Evolutionary conservation across 1,139 yeast genomes (phyloP), one percentile per base, ranked within the genome.

Genomic region (Candida freyschussii): DNA sequence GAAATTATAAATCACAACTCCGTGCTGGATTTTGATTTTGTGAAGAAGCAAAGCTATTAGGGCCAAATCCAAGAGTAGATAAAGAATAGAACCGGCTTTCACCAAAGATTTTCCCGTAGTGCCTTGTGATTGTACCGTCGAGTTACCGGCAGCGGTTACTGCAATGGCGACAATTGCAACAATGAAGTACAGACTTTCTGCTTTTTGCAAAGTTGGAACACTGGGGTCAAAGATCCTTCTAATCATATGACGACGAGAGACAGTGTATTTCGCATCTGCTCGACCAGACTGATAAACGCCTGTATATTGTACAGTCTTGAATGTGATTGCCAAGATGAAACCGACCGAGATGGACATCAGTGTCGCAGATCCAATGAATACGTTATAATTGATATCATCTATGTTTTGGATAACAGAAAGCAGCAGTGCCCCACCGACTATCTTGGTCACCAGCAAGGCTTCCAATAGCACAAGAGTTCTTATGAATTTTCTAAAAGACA

Each of bases 361-460:
- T 7, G 22, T 29, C 11, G 26, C 2, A 12, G 27, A 17, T 10
- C 30, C 36, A 22, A 33, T 28, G 15, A 17, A 26, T 18, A 33
- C 6, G 26, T 32, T 25, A 9, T 18, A 11, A 20, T 27, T 27
- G 13, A 13, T 21, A 11, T 12, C 17, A 6, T 14, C 17, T 10
- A 18, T 9, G 17, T 33, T 14, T 10, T 12, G 5, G 8, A 29
- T 16, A 6, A 33, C 10, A 18, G 21, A 14, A 10, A 33, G 7
- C 7, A 6, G 12, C 7, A 28, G n/a, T 4, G 26, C 32, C 21
- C 30, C 32, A 13, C 26, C 13, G 3, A 18, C 17, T n/a, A 29
- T 16, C 26, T 33, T 28, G 17, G 32, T 25, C 19, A 26, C 14
- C 12, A 24, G n/a, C 15, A 25, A 20, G 12, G 29, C 14, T 5